Conservation (phyloP, 176 grass and related monocot species). For the Ampelocalamus luodianensis region DNA sequence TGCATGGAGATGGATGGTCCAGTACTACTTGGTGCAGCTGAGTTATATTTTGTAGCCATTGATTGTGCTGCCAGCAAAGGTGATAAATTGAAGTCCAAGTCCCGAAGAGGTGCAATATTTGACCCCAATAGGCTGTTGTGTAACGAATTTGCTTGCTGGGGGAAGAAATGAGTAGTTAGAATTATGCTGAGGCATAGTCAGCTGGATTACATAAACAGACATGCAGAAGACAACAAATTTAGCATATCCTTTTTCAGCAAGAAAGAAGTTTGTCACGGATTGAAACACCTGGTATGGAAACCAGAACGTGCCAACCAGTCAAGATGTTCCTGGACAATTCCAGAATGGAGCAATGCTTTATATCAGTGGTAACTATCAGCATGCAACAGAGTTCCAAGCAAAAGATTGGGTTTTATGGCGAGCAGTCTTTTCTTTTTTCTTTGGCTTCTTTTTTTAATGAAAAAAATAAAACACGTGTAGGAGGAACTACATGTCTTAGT, state of each 20-base stretch:
- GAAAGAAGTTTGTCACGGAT: conserved; percentile 5
- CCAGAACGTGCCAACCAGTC: background rate
- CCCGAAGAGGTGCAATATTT: conserved; percentile 66
- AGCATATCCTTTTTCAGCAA: background rate
- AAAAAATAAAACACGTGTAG: no score
- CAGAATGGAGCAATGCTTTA: background rate
- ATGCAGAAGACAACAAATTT: background rate
- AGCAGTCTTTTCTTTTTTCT: background rate
- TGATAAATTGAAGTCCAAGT: conserved; percentile 73
- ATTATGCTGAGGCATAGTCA: conserved; percentile 32
- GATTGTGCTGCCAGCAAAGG: conserved; percentile 66
- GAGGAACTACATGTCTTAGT: no score
- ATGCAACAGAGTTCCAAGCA: background rate
- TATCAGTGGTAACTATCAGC: background rate
- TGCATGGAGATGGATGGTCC: conserved; percentile 68
- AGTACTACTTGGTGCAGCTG: conserved; percentile 66
- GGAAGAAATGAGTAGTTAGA: conserved; percentile 38
- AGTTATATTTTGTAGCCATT: conserved; percentile 70
- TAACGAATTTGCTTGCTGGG: conserved; percentile 91
- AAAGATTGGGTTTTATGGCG: background rate
- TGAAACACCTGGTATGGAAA: background rate
- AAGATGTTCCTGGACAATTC: conserved; percentile 7
- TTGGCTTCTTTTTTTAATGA: background rate
- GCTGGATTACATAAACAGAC: conserved; percentile 13
- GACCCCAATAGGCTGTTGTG: conserved; percentile 66